Evolutionary conservation across 495 filamentous ascomycete genomes (phyloP).

Genomic region (Annulohypoxylon bovei): DNA sequence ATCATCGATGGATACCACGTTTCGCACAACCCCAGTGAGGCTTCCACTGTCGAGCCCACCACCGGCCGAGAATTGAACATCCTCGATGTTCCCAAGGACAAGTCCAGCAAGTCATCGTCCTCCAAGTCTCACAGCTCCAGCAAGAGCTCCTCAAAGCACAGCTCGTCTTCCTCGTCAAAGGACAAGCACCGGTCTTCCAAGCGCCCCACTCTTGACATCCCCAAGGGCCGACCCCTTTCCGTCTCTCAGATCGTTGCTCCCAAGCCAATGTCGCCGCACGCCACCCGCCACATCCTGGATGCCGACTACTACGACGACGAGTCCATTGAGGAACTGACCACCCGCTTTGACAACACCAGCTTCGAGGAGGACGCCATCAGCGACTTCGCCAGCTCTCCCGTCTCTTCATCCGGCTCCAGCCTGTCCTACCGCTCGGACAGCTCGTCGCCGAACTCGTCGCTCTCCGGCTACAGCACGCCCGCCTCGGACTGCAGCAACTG

Average conservation of each 20-base stretch:
- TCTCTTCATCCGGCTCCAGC: slow-evolving; percentile 77
- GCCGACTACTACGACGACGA: slow-evolving; percentile 74
- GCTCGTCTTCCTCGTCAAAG: slow-evolving; percentile 50
- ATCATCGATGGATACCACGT: slow-evolving; percentile 99
- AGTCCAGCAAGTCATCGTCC: slow-evolving; percentile 59
- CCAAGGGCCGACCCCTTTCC: slow-evolving; percentile 86
- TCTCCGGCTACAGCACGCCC: slow-evolving; percentile 74
- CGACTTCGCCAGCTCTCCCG: slow-evolving; percentile 64
- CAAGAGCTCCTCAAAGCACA: slow-evolving; percentile 51
- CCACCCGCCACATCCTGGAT: slow-evolving; percentile 84
- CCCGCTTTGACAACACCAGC: slow-evolving; percentile 75
- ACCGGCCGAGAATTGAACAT: slow-evolving; percentile 93
- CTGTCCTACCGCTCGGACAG: slow-evolving; percentile 81
- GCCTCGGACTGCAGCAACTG: slow-evolving; percentile 67
- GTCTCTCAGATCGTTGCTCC: slow-evolving; percentile 90
- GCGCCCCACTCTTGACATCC: slow-evolving; percentile 66
- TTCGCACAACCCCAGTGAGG: slow-evolving; percentile 92
- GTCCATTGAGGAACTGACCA: slow-evolving; percentile 74
- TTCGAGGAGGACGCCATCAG: slow-evolving; percentile 74
- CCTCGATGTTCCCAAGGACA: slow-evolving; percentile 65
- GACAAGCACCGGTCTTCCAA: slow-evolving; percentile 52
- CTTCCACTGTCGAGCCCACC: slow-evolving; percentile 92
- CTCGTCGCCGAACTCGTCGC: slow-evolving; percentile 74
- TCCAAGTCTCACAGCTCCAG: slow-evolving; percentile 60
- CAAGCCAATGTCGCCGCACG: slow-evolving; percentile 86